Evolutionary conservation across 768 basidiomycete genomes (phyloP).

Genomic region (Macrocybe gigantea): DNA sequence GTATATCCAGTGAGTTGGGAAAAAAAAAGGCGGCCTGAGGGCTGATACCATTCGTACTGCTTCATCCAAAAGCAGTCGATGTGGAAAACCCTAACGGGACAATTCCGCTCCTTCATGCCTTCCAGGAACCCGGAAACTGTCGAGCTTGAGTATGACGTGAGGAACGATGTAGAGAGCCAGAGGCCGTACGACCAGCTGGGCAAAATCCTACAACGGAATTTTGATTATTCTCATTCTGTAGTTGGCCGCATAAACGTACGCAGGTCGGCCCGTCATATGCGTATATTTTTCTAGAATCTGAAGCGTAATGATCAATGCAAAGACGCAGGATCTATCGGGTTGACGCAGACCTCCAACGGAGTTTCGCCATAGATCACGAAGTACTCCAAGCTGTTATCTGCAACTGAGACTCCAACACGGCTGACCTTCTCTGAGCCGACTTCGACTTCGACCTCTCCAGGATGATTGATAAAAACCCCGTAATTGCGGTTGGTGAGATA

Average conservation of each 20-base stretch:
- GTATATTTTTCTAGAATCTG: slow-evolving; percentile 60
- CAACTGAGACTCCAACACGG: slow-evolving; percentile 59
- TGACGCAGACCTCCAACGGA: slow-evolving; percentile 46
- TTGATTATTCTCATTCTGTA: slow-evolving; percentile 13
- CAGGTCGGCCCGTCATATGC: slow-evolving; percentile 57
- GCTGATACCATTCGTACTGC: slow-evolving; percentile 54
- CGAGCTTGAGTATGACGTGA: slow-evolving; percentile 60
- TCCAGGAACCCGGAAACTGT: slow-evolving; percentile 68
- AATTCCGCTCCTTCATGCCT: slow-evolving; percentile 61
- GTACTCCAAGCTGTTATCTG: slow-evolving; percentile 60
- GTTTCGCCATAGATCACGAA: slow-evolving; percentile 67
- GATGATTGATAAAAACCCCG: slow-evolving; percentile 72
- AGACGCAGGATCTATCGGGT: not conserved
- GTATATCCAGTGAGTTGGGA: slow-evolving; percentile 14
- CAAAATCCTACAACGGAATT: slow-evolving; percentile 39
- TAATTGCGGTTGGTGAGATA: slow-evolving; percentile 68
- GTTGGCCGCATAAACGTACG: slow-evolving; percentile 24
- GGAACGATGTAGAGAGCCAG: slow-evolving; percentile 75
- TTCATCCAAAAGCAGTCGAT: slow-evolving; percentile 78
- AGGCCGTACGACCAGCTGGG: slow-evolving; percentile 75
- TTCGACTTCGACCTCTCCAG: slow-evolving; percentile 73
- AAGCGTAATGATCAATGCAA: not conserved
- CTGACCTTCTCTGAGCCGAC: slow-evolving; percentile 62
- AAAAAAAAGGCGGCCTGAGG: not conserved
- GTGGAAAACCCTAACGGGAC: slow-evolving; percentile 67